A percentile compares a stretch with the other conserved stretches of the same genome.
These are phyloP conservation scores for Fraxinus floribunda DNA, from an alignment of 305 asterid genomes.

Conservation along the genomic window DNA sequence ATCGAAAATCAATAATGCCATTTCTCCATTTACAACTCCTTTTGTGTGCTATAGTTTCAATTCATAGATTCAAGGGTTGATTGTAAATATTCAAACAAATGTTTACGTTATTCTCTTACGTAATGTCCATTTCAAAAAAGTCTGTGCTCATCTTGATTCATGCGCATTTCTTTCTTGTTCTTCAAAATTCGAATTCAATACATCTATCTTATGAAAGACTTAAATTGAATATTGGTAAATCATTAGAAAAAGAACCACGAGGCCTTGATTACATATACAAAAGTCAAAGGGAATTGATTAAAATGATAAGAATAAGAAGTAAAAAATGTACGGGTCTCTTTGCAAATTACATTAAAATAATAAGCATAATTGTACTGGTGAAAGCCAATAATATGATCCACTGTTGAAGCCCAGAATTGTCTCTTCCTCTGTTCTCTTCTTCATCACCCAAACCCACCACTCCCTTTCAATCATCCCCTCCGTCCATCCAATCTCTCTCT, in stretches of 20 bases:
- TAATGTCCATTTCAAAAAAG: too few relatives aligned
- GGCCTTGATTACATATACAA: neutral
- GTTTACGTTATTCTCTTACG: neutral
- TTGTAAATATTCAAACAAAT: neutral
- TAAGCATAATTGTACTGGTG: neutral
- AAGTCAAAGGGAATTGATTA: neutral
- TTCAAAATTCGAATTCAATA: too few relatives aligned
- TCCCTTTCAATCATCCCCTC: slow-evolving; percentile 24
- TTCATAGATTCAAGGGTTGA: neutral
- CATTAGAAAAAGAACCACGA: neutral
- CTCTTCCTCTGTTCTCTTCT: slow-evolving; percentile 40
- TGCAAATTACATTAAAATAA: slow-evolving; percentile 6
- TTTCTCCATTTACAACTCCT: neutral
- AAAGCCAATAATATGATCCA: slow-evolving; percentile 47
- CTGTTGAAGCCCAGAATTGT: slow-evolving; percentile 36
- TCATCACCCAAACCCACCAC: slow-evolving; percentile 21
- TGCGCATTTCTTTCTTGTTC: too few relatives aligned
- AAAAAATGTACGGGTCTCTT: slow-evolving; percentile 20
- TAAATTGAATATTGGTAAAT: too few relatives aligned
- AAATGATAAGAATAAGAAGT: neutral
- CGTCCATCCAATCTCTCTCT: slow-evolving; percentile 11
- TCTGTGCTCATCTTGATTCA: neutral
- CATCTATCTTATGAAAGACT: too few relatives aligned
- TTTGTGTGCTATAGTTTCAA: neutral
- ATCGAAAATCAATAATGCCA: neutral